phyloP scores from a whole-genome alignment of 257 asterid species.

The Anisodus tanguticus region DNA sequence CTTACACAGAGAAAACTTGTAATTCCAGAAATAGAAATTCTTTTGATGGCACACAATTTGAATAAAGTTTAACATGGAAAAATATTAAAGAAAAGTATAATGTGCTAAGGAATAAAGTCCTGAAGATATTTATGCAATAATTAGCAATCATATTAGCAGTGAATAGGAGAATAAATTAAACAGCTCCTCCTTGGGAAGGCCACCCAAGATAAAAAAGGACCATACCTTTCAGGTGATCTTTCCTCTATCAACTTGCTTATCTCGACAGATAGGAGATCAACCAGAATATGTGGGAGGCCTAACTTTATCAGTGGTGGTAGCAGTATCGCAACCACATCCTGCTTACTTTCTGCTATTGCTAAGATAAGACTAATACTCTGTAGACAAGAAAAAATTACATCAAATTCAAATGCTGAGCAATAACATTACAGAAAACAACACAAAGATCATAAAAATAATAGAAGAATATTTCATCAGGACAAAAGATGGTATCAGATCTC shows the following conservation, averaged over 20 bases:
- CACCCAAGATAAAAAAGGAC: conserved; percentile 24
- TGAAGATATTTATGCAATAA: not conserved
- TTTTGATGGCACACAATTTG: no score
- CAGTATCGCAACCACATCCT: conserved; percentile 59
- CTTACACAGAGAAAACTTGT: not conserved
- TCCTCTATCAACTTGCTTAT: conserved; percentile 72
- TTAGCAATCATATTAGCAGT: not conserved
- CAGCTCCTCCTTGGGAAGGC: not conserved
- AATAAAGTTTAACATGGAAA: not conserved
- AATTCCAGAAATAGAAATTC: not conserved
- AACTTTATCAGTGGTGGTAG: conserved; percentile 65
- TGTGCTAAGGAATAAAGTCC: not conserved
- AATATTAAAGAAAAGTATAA: conserved; percentile 2
- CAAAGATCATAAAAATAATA: not conserved
- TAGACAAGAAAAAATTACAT: conserved; percentile 36
- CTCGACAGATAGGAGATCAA: conserved; percentile 74
- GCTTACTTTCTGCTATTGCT: conserved; percentile 67
- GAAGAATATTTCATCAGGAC: not conserved
- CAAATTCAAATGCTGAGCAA: conserved; percentile 31
- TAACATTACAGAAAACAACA: not conserved
- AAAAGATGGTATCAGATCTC: not conserved
- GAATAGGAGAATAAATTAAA: not conserved
- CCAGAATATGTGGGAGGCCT: conserved; percentile 64
- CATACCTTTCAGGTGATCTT: conserved; percentile 71
- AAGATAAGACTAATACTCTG: conserved; percentile 81